Evolutionary conservation across 176 grass and related monocot species (phyloP), one percentile per base, ranked within the genome.

Genomic region (Otatea glauca): DNA sequence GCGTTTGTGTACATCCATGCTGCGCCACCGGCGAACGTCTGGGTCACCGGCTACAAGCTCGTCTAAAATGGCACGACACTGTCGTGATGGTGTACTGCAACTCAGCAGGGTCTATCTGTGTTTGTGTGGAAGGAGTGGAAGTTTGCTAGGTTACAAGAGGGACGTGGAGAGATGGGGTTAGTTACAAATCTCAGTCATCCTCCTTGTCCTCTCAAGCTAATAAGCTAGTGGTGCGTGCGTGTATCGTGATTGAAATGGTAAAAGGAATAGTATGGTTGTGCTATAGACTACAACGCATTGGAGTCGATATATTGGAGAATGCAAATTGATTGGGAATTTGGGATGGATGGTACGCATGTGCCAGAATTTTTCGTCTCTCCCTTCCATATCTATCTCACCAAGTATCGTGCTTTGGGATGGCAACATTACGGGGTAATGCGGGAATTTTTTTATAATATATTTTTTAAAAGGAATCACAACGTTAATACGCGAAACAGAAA

Each of bases 11-110:
- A 95, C 89, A 65, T 88, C 79, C 91, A 95, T 25, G 67, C 91
- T 0, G 87, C 91, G 47, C 74, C 89, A 24, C 91, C 91, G 2
- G 96, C 93, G 0, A 77, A 81, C 65, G 83, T 98, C 43, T 88
- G 87, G 89, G 79, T 98, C 59, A 90, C 85, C 21, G 93, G 92
- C 68, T 98, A 93, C 79, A 98, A 92, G 56, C 80, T 98, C 64
- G 37, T 93, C 72, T 95, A 76, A 74, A 77, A 58, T 29, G 55
- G 41, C 59, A 32, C 0, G 7, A 16, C 64, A 66, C 7, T 8
- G 23, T 55, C 9, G 23, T 1, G 56, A 60, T 23, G 56, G 24
- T 60, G 21, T 60, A 23, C n/a, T 60, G 2, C 10, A 60, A 11
- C 9, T 23, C 21, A 11, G 10, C 37, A 24, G 38, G 29, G 75